These are phyloP conservation scores for Calvatia gigantea DNA, from an alignment of 768 basidiomycete species.

Conservation along the genomic window DNA sequence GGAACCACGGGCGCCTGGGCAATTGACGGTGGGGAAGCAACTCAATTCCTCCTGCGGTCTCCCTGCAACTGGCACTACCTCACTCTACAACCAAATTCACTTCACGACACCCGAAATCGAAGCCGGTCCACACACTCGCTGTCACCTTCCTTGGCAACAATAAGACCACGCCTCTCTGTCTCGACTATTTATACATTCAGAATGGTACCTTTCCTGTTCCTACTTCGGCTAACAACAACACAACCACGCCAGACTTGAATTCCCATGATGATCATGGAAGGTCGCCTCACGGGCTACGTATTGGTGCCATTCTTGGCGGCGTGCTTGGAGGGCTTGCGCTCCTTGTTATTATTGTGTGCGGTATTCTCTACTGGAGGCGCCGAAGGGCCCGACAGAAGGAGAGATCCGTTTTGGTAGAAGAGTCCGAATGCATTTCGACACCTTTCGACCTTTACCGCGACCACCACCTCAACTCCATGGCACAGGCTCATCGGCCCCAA, in stretches of 20 bases:
- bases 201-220: slow-evolving; percentile 14
- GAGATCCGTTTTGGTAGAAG: not conserved
- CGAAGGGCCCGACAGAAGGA: slow-evolving; percentile 5
- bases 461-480: not conserved
- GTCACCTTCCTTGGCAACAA: slow-evolving; percentile 20
- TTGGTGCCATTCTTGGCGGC: slow-evolving; percentile 20
- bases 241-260: not conserved
- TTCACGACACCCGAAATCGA: slow-evolving; percentile 21
- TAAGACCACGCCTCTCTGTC: slow-evolving; percentile 21
- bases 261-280: not conserved
- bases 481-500: not conserved
- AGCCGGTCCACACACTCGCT: slow-evolving; percentile 20
- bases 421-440: not conserved
- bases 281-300: slow-evolving; percentile 3
- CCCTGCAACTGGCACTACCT: not conserved
- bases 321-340: slow-evolving; percentile 20
- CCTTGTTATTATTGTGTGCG: slow-evolving; percentile 13
- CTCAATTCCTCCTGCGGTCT: slow-evolving; percentile 21
- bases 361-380: slow-evolving; percentile 15
- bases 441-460: not conserved
- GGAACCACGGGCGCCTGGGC: slow-evolving; percentile 14
- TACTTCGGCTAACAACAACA: not conserved
- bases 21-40: slow-evolving; percentile 18
- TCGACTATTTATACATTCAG: slow-evolving; percentile 23
- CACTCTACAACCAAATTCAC: slow-evolving; percentile 22